Evolutionary conservation across 352 stramenopile genomes (phyloP).

Genomic region (Halophytophthora batemanensis): DNA sequence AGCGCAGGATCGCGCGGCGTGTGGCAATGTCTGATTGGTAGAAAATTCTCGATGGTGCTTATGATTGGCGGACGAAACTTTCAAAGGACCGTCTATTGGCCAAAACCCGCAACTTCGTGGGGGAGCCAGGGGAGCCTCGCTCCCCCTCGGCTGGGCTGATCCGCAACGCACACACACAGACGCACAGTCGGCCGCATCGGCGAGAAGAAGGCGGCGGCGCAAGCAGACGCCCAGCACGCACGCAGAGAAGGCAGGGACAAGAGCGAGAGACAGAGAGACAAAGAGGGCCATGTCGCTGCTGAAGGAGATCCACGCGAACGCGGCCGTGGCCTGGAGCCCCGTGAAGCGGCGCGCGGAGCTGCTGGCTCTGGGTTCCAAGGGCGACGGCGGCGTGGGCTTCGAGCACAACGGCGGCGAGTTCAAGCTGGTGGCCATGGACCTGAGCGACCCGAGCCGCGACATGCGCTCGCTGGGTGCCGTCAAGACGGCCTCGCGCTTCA

Average conservation of each 20-base stretch:
- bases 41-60: slow-evolving; percentile 1
- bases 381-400: slow-evolving; percentile 94
- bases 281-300: slow-evolving; percentile 77
- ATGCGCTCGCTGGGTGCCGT: slow-evolving; percentile 83
- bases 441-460: slow-evolving; percentile 63
- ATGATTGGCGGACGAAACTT: neutral
- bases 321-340: slow-evolving; percentile 86
- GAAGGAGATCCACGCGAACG: slow-evolving; percentile 89
- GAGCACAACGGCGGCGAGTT: slow-evolving; percentile 97
- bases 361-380: slow-evolving; percentile 90
- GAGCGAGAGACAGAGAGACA: neutral
- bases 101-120: neutral
- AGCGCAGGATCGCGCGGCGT: slow-evolving; percentile 22
- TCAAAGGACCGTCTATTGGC: slow-evolving; percentile 5
- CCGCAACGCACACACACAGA: slow-evolving; percentile 24
- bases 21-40: slow-evolving; percentile 32
- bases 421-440: slow-evolving; percentile 94
- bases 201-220: slow-evolving; percentile 7
- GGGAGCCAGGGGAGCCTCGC: slow-evolving; percentile 9
- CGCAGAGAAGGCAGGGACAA: slow-evolving; percentile 7
- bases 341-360: slow-evolving; percentile 71
- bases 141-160: slow-evolving; percentile 6
- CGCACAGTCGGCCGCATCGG: slow-evolving; percentile 11
- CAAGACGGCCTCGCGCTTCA: slow-evolving; percentile 92
- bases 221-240: slow-evolving; percentile 6